Conservation (phyloP, 1,139 yeast species). For the Saccharomyces hybrid region DNA sequence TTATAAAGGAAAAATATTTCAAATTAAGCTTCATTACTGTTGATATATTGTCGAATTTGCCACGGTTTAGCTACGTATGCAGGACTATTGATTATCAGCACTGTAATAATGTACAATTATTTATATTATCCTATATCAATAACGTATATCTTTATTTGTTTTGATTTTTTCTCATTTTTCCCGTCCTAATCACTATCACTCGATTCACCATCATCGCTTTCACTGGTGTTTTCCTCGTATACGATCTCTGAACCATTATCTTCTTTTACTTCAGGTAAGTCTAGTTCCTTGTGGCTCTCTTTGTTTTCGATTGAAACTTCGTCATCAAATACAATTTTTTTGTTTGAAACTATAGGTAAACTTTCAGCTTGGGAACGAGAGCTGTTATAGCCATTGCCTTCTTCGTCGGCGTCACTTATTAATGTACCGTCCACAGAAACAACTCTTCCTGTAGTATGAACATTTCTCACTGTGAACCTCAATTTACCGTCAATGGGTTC, state of each 20-base stretch:
- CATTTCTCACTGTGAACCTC: slow-evolving; percentile 60
- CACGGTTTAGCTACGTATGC: background rate
- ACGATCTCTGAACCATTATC: slow-evolving; percentile 31
- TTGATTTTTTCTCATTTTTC: background rate
- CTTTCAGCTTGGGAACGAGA: slow-evolving; percentile 30
- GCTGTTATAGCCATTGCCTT: slow-evolving; percentile 12
- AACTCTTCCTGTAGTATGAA: slow-evolving; percentile 73
- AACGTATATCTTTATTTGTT: background rate
- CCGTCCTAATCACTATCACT: slow-evolving; percentile 23
- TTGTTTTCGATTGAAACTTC: slow-evolving; percentile 31
- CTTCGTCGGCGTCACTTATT: slow-evolving; percentile 27
- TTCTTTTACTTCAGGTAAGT: slow-evolving; percentile 28
- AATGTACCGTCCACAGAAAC: slow-evolving; percentile 83
- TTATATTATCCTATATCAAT: background rate
- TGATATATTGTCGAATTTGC: background rate
- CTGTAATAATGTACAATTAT: background rate
- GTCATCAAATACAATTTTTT: slow-evolving; percentile 37
- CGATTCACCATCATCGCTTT: slow-evolving; percentile 23
- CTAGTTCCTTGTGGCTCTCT: slow-evolving; percentile 32
- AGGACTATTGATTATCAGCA: background rate
- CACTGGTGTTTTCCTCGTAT: slow-evolving; percentile 30
- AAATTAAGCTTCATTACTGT: background rate
- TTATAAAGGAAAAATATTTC: background rate
- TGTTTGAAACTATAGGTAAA: slow-evolving; percentile 37
- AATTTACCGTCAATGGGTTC: slow-evolving; percentile 74